phyloP scores from a whole-genome alignment of 805 yeast genomes.

The Blastobotrys robertii region DNA sequence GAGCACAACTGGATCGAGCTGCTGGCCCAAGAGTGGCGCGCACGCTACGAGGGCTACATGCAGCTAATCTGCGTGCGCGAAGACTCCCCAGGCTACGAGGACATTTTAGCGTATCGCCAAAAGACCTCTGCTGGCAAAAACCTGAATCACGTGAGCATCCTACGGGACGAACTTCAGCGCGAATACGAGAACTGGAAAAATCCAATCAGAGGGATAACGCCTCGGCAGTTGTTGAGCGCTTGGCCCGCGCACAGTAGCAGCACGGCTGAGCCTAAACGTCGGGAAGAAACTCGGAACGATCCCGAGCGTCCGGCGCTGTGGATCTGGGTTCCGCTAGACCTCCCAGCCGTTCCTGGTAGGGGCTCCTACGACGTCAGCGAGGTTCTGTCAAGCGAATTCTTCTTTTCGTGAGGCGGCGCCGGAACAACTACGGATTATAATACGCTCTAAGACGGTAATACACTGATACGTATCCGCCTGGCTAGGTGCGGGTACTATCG shows the following conservation, averaged over 20 bases:
- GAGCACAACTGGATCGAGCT: slow-evolving; percentile 49
- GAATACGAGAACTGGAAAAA: too few relatives aligned
- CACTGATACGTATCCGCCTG: too few relatives aligned
- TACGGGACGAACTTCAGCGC: too few relatives aligned
- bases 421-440: too few relatives aligned
- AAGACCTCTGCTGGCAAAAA: neutral
- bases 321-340: slow-evolving; percentile 51
- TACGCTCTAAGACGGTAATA: too few relatives aligned
- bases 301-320: neutral
- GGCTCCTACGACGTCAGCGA: slow-evolving; percentile 71
- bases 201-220: too few relatives aligned
- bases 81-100: slow-evolving; percentile 29
- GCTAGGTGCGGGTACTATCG: too few relatives aligned
- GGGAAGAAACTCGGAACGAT: too few relatives aligned
- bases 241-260: too few relatives aligned
- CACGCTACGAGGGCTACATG: slow-evolving; percentile 62
- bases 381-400: slow-evolving; percentile 11
- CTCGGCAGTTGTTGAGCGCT: too few relatives aligned
- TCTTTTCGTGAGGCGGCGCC: slow-evolving; percentile 4
- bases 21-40: slow-evolving; percentile 66
- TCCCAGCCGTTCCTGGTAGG: slow-evolving; percentile 64
- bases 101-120: neutral
- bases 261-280: too few relatives aligned
- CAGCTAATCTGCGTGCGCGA: slow-evolving; percentile 51
- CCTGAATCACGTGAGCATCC: too few relatives aligned